Evolutionary conservation across 2,329 filamentous ascomycete genomes (phyloP), one percentile per base, ranked within the genome.

Genomic region (Phyllosticta paracitricarpa): DNA sequence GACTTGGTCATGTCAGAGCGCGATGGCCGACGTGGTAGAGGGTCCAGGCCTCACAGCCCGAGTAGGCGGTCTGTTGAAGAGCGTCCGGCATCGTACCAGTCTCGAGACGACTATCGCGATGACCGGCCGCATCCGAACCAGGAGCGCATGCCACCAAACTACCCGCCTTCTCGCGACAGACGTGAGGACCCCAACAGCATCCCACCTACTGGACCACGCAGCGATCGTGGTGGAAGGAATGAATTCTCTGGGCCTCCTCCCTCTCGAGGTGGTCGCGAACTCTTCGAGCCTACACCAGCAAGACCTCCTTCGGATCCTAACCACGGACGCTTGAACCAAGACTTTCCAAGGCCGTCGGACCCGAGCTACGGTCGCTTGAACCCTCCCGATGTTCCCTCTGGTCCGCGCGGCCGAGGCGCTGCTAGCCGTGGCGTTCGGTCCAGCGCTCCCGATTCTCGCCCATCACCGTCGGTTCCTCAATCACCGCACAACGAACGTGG

Each of bases 161-260:
- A 59, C 35, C 57, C 61, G 4, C 62, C 69, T 54, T 73, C 70
- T 48, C 75, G 74, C 64, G 80, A 76, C 61, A 69, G 71, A 28
- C 69, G 72, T 25, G 70, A 74, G 7, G 72, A 72, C n/a, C 65
- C 70, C 10, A 74, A 76, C 56, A 72, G 74, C 26, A 69, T 68
- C 48, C 74, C 81, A 54, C 83, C 82, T 5, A 79, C 78, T 22
- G 82, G 81, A 17, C 82, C 82, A 59, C 78, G 81, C 61, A 73
- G 73, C 30, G 56, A 62, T 7, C 59, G 59, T 30, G 17, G 54
- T 57, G 76, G 76, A 58, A 74, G 79, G 54, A 67, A 65, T 30
- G 72, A 74, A 25, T 60, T 67, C 48, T n/a, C 62, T 14, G 60
- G 58, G 3, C 51, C 60, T 6, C 51, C 63, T 4, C 56, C 66